Percentiles rank a stretch among this genome's conserved stretches.
phyloP scores from a whole-genome alignment of 2,329 filamentous ascomycete species.

The Fusarium tupiense region DNA sequence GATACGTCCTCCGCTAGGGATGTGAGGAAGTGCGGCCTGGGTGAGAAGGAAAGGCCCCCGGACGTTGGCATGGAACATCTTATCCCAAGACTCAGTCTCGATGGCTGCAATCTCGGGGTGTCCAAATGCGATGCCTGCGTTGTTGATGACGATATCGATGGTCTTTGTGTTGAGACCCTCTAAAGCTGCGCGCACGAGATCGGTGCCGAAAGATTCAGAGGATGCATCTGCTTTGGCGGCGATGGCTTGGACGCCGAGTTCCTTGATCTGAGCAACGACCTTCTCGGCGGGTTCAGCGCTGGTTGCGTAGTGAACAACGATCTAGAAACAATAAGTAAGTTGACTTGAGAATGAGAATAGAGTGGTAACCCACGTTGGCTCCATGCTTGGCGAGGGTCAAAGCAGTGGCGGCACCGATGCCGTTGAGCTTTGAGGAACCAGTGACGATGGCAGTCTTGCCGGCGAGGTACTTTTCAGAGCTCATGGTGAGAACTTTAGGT shows the following conservation, averaged over 20 bases:
- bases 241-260: neutral
- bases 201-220: neutral
- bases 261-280: neutral
- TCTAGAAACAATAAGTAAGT: fast-evolving
- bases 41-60: conserved; percentile 46
- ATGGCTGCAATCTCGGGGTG: conserved; percentile 31
- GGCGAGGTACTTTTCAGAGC: conserved; percentile 34
- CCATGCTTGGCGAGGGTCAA: neutral
- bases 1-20: conserved; percentile 46
- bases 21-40: conserved; percentile 43
- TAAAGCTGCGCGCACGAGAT: neutral
- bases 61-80: conserved; percentile 22
- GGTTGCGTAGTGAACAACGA: conserved; percentile 6
- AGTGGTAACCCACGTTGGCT: neutral
- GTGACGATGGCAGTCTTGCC: conserved; percentile 42
- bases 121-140: conserved; percentile 10
- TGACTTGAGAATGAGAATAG: fast-evolving
- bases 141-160: neutral
- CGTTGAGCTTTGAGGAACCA: conserved; percentile 23
- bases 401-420: neutral
- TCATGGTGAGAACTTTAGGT: neutral
- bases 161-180: neutral
- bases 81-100: neutral
- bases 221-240: conserved; percentile 2
- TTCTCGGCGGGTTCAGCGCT: neutral